Base-by-base conservation (phyloP, 2,329 filamentous ascomycete species). In the Lachnellula willkommii region DNA sequence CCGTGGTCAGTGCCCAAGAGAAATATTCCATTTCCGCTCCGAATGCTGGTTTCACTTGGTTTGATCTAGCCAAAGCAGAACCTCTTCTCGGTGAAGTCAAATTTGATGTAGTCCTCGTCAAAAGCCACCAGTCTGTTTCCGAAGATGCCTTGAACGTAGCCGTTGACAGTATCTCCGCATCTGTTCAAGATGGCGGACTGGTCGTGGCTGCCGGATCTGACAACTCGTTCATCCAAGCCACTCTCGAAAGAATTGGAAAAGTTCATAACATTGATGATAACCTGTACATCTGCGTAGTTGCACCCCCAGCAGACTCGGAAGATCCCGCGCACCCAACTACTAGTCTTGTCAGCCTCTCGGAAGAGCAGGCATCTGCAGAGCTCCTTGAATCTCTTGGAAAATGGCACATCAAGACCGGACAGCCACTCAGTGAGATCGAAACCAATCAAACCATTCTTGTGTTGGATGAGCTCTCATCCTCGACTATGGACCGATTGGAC, bases 391-490 rank as follows among this genome's bases (percentile, higher is more conserved):
- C 26, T 28, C 26, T 28, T 9, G 28, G 28, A 3, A 28, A 28
- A 28, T 28, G 28, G 28, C 28, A 28, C 28, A 28, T 28, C 28
- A 28, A 28, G 28, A 9, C 28, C 2, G 28, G 28, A 9, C 28
- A 28, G 8, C 28, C 28, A 28, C 28, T 28, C 28, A 28, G 7
- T 28, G 37, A 39, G 5, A 39, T 39, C 12, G n/a, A 39, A 15
- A 39, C 14, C 37, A 17, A 8, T 11, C 37, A 39, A 17, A 57
- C 55, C 22, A 39, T 63, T 2, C 50, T 60, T 3, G 26, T 63
- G 8, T 37, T 56, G 5, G 61, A 63, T 39, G 61, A 63, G 24
- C 37, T 63, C 20, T 53, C 47, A 8, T 28, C 12, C 12, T 54
- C 55, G 9, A 22, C 60, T 3, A 39, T 64, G 7, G 53, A 20